Evolutionary conservation across 306 rosid genomes (phyloP), one percentile per base, ranked within the genome.

Genomic region (Cicer chorassanicum): DNA sequence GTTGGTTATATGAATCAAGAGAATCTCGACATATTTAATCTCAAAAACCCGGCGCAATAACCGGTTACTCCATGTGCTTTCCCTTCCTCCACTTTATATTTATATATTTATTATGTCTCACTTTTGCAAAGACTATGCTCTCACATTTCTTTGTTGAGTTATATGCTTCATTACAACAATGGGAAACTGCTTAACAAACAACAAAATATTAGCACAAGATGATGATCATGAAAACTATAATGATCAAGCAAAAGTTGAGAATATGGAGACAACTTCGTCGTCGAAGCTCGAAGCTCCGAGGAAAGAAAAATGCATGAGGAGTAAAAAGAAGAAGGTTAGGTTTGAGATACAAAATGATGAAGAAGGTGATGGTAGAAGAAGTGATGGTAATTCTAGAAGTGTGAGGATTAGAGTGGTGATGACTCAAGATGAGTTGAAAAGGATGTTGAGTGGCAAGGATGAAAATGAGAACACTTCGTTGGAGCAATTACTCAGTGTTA

Each of bases 401-500:
- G 85, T 90, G 88, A 94, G 97, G 88, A 84, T 94, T 81, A 87
- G 82, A 70, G 65, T 91, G 80, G 89, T 90, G 82, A 81, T 94
- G 86, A 91, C 89, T 59, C 89, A 72, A 74, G 76, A 86, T 68
- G 97, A 91, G 88, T 81, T 94, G 82, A 85, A 84, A 39, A 83
- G 75, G 75, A 70, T 94, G 14, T 69, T 94, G 87, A 63, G 64
- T 11, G 74, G 38, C 80, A 78, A 78, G 41, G 70, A 79, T 9
- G 82, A 74, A 18, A 44, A 68, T 9, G 61, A 78, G 4, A 12
- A 65, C 4, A 77, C 83, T 38, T 55, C 86, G 9, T 36, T 91
- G 79, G 88, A 89, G 84, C 78, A 91, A 81, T 81, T 93, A 73
- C 60, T 93, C 10, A 75, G 81, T 78, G 83, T 71, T 19, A 54